Base-by-base conservation (phyloP, 2,329 filamentous ascomycete species). In the Zasmidium cellare region DNA sequence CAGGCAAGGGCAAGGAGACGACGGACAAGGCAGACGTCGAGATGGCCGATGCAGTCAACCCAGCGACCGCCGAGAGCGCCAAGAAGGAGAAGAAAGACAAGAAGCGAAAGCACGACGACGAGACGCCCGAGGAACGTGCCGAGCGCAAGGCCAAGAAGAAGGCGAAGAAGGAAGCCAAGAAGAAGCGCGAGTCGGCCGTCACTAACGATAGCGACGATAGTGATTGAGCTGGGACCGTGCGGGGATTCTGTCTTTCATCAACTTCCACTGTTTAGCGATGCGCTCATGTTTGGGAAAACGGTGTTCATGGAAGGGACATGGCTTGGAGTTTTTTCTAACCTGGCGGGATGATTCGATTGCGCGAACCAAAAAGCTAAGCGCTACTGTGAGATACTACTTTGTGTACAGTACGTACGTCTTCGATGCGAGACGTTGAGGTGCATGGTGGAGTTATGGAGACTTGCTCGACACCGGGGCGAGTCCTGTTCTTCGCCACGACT, bases 131-230 rank as follows among this genome's bases (percentile, higher is more conserved):
- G 58, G 77, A 79, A 65, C 76, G 76, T 69, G 77, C 77, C 3
- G 77, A 79, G 68, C 75, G 77, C 57, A 79, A 79, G 70, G 71
- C 86, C 76, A 87, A 88, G 79, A 91, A 91, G 83, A 94, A 90
- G 81, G 85, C 87, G 69, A 90, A 90, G 79, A 87, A 92, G 82
- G 88, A 90, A 73, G 87, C 91, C 35, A 88, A 88, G 69, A 87
- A 90, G 71, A 86, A 66, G 58, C 57, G 67, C 41, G 60, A 66
- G 56, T 67, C 62, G 55, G 62, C 63, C 19, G 65, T 56, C 57
- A 65, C 63, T 52, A 63, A 59, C 45, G 67, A 67, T 57, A 70
- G 67, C 57, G 67, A 69, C 56, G 64, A 66, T 58, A 66, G 64
- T 55, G 64, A 66, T 50, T 66, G 56, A 46, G 38, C 50, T 52